Conservation (phyloP, 805 yeast genomes). For the Lipomyces starkeyi region DNA sequence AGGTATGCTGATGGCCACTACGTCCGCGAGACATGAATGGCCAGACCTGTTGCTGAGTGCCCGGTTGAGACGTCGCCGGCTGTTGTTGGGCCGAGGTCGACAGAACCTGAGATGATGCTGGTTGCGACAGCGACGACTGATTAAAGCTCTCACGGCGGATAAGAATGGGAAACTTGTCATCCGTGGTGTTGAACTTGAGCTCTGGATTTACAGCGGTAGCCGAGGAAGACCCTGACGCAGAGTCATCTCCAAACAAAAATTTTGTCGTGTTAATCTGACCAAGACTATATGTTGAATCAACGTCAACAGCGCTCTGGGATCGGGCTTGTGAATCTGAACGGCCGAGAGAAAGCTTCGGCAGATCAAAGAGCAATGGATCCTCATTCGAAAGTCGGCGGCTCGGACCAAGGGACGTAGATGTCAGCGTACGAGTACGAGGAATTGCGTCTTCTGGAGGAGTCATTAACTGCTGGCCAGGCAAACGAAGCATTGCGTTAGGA, state of each 20-base stretch:
- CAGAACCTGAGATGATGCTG: neutral
- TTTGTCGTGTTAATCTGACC: constrained; percentile 33
- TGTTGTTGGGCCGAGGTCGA: constrained; percentile 20
- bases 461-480: constrained; percentile 36
- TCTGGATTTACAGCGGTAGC: constrained; percentile 18
- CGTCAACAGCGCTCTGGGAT: constrained; percentile 19
- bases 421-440: constrained; percentile 34
- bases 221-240: constrained; percentile 14
- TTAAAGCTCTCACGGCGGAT: constrained; percentile 43
- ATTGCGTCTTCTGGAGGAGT: constrained; percentile 37
- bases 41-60: constrained; percentile 23
- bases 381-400: constrained; percentile 33
- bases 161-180: constrained; percentile 46
- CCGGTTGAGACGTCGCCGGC: constrained; percentile 11
- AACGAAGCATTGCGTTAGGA: constrained; percentile 28
- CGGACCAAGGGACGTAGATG: constrained; percentile 34
- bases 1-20: constrained; percentile 27
- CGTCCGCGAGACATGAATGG: constrained; percentile 29
- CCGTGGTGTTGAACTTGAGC: constrained; percentile 44
- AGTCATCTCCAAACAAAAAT: constrained; percentile 34
- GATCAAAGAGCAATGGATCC: constrained; percentile 30
- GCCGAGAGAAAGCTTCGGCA: constrained; percentile 19
- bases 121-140: constrained; percentile 16
- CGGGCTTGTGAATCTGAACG: constrained; percentile 16
- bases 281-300: constrained; percentile 29